Evolutionary conservation across 148 eudicot species (phyloP).

Genomic region (Diospyros lotus): DNA sequence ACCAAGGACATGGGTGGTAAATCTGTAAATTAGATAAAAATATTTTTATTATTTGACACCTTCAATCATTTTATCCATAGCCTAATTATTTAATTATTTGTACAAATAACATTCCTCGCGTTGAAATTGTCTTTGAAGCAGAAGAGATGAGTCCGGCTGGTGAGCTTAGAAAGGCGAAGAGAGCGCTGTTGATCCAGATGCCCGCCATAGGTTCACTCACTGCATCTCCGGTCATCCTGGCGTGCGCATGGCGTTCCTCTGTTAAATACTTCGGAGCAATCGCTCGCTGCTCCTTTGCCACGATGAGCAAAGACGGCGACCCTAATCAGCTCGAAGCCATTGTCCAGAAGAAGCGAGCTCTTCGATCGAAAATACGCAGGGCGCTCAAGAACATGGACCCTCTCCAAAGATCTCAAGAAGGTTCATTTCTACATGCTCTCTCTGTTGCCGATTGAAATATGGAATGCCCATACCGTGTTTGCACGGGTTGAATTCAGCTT

Average conservation of each 20-base stretch:
- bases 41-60: too few relatives aligned
- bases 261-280: background rate
- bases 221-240: background rate
- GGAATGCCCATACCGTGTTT: conserved; percentile 1
- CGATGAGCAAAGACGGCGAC: conserved; percentile 10
- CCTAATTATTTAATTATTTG: too few relatives aligned
- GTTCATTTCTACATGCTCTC: background rate
- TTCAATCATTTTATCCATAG: too few relatives aligned
- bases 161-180: too few relatives aligned
- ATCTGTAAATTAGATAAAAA: too few relatives aligned
- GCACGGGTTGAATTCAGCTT: background rate
- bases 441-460: background rate
- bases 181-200: too few relatives aligned
- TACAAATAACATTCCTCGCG: too few relatives aligned
- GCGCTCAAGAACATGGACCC: conserved; percentile 21
- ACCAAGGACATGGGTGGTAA: too few relatives aligned
- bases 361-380: conserved; percentile 19
- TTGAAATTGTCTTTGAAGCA: too few relatives aligned
- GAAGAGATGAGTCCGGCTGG: too few relatives aligned
- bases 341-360: conserved; percentile 21
- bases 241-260: background rate
- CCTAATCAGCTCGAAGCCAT: conserved; percentile 18
- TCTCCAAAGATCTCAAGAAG: conserved; percentile 25
- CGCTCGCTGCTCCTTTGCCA: conserved; percentile 12
- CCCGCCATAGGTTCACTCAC: background rate